Conservation (phyloP, 371 early-diverging fungal genomes). For the Dichotomocladium elegans region DNA sequence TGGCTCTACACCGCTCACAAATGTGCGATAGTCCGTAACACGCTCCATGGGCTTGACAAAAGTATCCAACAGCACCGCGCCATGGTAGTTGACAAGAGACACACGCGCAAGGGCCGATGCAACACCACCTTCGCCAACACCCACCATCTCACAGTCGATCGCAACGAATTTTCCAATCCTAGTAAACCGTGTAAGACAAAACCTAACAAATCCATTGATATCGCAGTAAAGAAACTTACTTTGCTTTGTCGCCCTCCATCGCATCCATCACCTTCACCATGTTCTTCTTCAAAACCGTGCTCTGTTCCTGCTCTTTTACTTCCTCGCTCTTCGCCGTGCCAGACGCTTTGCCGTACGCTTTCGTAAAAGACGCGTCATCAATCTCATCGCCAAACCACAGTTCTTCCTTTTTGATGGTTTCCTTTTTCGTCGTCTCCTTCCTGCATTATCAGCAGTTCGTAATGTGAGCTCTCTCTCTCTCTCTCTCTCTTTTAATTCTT, state of each 20-base stretch:
- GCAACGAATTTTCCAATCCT: conserved; percentile 83
- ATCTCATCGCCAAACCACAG: conserved; percentile 63
- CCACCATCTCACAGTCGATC: conserved; percentile 99
- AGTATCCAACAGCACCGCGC: conserved; percentile 80
- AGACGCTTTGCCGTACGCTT: conserved; percentile 40
- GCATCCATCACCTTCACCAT: conserved; percentile 34
- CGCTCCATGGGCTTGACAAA: conserved; percentile 79
- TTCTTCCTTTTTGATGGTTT: conserved; percentile 39
- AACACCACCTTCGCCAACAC: conserved; percentile 81
- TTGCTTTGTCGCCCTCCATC: conserved; percentile 37
- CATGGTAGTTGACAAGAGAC: conserved; percentile 90
- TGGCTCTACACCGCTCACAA: conserved; percentile 90
- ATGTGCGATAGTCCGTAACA: conserved; percentile 92
- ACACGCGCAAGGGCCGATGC: conserved; percentile 88
- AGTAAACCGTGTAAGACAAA: neutral
- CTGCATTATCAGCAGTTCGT: neutral
- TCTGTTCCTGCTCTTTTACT: too few species aligned
- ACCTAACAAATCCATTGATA: neutral
- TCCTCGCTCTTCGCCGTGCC: conserved; percentile 8
- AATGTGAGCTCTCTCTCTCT: neutral
- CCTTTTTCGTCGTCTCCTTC: conserved; percentile 4
- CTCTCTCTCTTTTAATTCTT: neutral
- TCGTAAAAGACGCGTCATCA: conserved; percentile 44
- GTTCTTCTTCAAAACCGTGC: conserved; percentile 15
- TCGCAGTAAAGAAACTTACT: conserved; percentile 20